These are phyloP conservation scores for Annulohypoxylon truncatum DNA, from an alignment of 2,329 filamentous ascomycete genomes.

Conservation along the genomic window DNA sequence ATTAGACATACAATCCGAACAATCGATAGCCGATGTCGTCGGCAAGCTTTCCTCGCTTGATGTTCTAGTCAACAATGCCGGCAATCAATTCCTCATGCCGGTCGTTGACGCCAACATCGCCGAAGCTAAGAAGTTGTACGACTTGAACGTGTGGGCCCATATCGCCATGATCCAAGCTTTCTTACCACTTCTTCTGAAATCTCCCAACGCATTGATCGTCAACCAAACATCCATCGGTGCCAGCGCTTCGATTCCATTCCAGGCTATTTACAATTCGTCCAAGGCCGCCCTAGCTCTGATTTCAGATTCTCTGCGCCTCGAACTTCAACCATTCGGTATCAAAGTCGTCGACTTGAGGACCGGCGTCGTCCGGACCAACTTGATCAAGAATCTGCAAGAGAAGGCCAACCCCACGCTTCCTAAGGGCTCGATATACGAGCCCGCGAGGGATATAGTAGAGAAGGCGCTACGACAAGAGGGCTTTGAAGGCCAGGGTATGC, in stretches of 20 bases:
- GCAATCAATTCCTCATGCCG: constrained; percentile 42
- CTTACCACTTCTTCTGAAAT: constrained; percentile 44
- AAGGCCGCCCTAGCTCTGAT: constrained; percentile 61
- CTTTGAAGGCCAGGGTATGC: constrained; percentile 27
- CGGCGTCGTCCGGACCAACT: constrained; percentile 47
- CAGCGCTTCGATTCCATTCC: constrained; percentile 48
- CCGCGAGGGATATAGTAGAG: constrained; percentile 22
- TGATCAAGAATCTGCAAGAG: constrained; percentile 44
- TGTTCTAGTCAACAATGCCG: constrained; percentile 40
- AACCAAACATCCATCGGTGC: constrained; percentile 53
- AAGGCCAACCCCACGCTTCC: constrained; percentile 32
- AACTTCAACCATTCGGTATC: constrained; percentile 60
- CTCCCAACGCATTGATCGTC: constrained; percentile 49
- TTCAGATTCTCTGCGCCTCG: constrained; percentile 56
- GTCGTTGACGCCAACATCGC: constrained; percentile 48
- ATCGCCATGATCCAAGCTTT: constrained; percentile 53
- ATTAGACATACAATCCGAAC: constrained; percentile 49
- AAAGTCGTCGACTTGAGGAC: constrained; percentile 51
- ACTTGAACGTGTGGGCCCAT: constrained; percentile 52
- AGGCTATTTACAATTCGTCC: constrained; percentile 46
- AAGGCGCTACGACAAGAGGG: constrained; percentile 21
- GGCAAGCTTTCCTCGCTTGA: constrained; percentile 30
- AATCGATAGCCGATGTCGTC: constrained; percentile 47
- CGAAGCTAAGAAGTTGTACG: constrained; percentile 50
- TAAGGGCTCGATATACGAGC: constrained; percentile 31